Evolutionary conservation across 2,329 filamentous ascomycete genomes (phyloP), one percentile per base, ranked within the genome.

Genomic region (Exophiala aquamarina): DNA sequence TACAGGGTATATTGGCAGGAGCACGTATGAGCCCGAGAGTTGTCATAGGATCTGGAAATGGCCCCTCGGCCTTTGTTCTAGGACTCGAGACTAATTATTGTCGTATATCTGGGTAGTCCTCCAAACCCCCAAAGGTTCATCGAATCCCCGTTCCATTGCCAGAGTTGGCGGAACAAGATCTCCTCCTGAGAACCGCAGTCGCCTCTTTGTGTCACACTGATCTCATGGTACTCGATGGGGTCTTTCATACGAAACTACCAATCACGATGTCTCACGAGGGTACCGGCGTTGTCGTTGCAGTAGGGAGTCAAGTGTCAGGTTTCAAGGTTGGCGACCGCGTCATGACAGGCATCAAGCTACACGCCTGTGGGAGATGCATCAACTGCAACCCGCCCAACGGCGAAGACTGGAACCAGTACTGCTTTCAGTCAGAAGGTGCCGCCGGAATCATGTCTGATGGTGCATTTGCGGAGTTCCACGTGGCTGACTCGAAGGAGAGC

Each of bases 201-300:
- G 80, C 77, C 6, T 81, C 77, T 1, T 73, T 81, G 58, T 84
- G 80, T 66, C 81, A 84, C 65, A 83, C 81, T 1, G 81, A 84
- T 64, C 63, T 65, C 51, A 79, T 83, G 75, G 77, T 81, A 2
- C 57, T 59, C 9, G 58, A 67, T 2, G 80, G 80, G 38, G 62
- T 71, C 36, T 75, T 83, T 60, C 63, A 60, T 4, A 70, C 71
- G 0, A 45, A 61, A 3, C 66, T 83, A 1, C 79, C 80, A 0
- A 68, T 70, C 47, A 81, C 71, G 7, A 76, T 69, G 5, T 82
- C 76, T 0, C 79, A 82, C 59, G 79, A 83, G 62, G 78, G 77
- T 14, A 65, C 76, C 13, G 79, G 78, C 14, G 79, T 78, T 14
- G 70, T 82, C 41, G 74, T 74, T 5, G 68, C 71, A 1, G 50